Evolutionary conservation across 371 early-diverging fungal genomes (phyloP).

Genomic region (Mucor indicus): DNA sequence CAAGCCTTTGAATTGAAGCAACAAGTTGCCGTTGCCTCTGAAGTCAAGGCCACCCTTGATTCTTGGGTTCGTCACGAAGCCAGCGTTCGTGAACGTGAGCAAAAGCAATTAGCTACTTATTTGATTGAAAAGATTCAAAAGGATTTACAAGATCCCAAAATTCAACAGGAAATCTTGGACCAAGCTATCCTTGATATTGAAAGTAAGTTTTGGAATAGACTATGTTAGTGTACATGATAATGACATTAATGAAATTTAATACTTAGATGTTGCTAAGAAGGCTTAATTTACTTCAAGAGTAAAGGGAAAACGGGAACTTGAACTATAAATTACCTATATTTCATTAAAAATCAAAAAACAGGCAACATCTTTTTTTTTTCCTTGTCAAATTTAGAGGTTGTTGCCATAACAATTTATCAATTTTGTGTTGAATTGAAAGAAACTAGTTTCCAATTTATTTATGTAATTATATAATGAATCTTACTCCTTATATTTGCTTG

Average conservation of each 20-base stretch:
- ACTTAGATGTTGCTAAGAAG: neutral
- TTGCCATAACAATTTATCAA: too few species aligned
- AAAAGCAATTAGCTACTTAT: slow-evolving; percentile 80
- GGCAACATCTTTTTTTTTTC: too few species aligned
- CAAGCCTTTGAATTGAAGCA: slow-evolving; percentile 94
- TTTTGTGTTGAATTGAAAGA: too few species aligned
- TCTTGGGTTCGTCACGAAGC: slow-evolving; percentile 96
- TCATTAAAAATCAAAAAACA: too few species aligned
- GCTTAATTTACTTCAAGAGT: neutral
- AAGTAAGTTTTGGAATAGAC: slow-evolving; percentile 28
- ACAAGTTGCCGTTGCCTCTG: slow-evolving; percentile 74
- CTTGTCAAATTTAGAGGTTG: too few species aligned
- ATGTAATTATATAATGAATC: too few species aligned
- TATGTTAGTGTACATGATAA: neutral
- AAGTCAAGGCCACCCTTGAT: slow-evolving; percentile 89
- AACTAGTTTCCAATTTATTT: too few species aligned
- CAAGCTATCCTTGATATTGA: slow-evolving; percentile 55
- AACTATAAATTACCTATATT: too few species aligned
- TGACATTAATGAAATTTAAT: neutral
- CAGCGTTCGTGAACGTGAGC: slow-evolving; percentile 90
- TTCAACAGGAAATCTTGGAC: slow-evolving; percentile 58
- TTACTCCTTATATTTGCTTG: too few species aligned
- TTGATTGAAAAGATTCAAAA: slow-evolving; percentile 85
- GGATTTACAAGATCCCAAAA: slow-evolving; percentile 78
- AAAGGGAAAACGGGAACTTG: too few species aligned